These are phyloP conservation scores for Syncephalastrum contaminatum DNA, from an alignment of 371 early-diverging fungal genomes.

Conservation along the genomic window DNA sequence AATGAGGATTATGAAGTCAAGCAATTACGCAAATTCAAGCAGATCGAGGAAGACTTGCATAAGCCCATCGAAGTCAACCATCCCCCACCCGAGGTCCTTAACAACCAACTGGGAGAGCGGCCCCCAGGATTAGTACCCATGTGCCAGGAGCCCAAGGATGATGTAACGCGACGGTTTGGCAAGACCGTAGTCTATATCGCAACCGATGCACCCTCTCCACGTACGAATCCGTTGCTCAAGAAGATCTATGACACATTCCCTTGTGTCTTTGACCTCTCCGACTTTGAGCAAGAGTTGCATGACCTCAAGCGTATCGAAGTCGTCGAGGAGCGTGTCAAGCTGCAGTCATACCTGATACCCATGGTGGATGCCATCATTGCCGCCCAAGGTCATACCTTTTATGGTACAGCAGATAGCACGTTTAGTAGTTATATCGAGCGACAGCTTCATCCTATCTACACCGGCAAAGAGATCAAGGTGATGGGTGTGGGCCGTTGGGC, in stretches of 20 bases:
- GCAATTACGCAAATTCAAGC: slow-evolving; percentile 22
- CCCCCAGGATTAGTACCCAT: slow-evolving; percentile 5
- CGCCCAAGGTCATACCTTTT: slow-evolving; percentile 57
- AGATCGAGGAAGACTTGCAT: slow-evolving; percentile 10
- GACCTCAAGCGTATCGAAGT: slow-evolving; percentile 48
- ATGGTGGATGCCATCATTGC: slow-evolving; percentile 67
- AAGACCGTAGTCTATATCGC: slow-evolving; percentile 54
- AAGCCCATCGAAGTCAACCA: slow-evolving; percentile 36
- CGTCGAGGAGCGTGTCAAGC: slow-evolving; percentile 44
- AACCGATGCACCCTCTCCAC: slow-evolving; percentile 56
- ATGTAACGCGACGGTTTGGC: slow-evolving; percentile 12
- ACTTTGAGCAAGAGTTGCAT: slow-evolving; percentile 45
- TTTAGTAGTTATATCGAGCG: slow-evolving; percentile 60
- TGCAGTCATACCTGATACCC: slow-evolving; percentile 56
- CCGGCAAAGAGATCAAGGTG: slow-evolving; percentile 29
- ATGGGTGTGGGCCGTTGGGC: slow-evolving; percentile 8
- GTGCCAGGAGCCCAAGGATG: slow-evolving; percentile 9
- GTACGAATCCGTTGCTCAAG: slow-evolving; percentile 52
- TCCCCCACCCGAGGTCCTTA: slow-evolving; percentile 24
- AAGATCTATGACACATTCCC: slow-evolving; percentile 61
- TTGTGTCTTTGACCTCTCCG: slow-evolving; percentile 56
- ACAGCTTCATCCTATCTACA: slow-evolving; percentile 55
- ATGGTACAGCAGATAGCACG: slow-evolving; percentile 59
- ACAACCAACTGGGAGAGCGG: slow-evolving; percentile 21
- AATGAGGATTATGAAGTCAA: slow-evolving; percentile 43